A percentile compares a stretch with the other conserved stretches of the same genome.
Conservation (phyloP, 495 filamentous ascomycete species). For the Echria macrotheca region DNA sequence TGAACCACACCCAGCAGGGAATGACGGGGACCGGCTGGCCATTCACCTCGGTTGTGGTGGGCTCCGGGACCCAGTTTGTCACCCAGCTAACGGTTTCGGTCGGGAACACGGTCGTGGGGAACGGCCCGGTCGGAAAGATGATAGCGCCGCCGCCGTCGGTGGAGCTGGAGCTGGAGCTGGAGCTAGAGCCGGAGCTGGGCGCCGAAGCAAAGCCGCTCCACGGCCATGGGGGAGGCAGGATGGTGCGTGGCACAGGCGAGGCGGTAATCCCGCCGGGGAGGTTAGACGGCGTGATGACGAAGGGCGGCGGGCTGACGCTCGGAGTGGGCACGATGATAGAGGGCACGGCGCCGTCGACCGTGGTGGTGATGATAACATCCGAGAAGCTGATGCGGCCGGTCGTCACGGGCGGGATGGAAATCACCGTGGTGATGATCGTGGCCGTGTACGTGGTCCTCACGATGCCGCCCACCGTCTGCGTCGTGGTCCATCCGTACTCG, state of each 20-base stretch:
- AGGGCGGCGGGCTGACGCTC: slow-evolving; percentile 1
- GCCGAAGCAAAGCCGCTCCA: no score
- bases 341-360: background rate
- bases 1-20: slow-evolving; percentile 7
- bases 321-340: background rate
- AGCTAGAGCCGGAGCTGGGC: no score
- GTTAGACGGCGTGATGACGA: background rate
- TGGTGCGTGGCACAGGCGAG: background rate
- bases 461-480: background rate
- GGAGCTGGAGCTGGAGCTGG: no score
- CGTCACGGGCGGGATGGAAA: background rate
- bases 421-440: background rate
- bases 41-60: background rate
- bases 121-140: no score
- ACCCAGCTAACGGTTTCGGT: background rate
- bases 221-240: background rate
- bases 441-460: background rate
- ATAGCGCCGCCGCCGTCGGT: no score
- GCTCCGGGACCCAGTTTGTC: slow-evolving; percentile 1
- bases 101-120: slow-evolving; percentile 2
- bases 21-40: background rate
- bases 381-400: background rate
- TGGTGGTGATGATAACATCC: background rate
- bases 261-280: background rate
- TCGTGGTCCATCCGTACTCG: background rate